Conservation (phyloP, 352 stramenopile species). For the Pilasporangium apinafurcum region DNA sequence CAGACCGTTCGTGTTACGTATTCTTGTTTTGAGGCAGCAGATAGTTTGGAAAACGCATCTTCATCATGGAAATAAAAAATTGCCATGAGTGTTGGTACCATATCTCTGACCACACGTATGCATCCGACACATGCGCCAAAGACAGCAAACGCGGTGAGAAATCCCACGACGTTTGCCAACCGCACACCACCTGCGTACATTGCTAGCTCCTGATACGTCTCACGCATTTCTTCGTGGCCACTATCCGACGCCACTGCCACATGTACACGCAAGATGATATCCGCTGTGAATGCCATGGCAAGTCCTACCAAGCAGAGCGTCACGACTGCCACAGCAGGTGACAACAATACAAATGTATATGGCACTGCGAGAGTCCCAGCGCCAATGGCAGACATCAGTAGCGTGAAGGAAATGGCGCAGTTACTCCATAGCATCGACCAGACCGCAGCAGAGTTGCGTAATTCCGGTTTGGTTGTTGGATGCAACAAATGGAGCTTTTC, state of each 20-base stretch:
- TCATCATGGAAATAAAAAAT: conserved; percentile 18
- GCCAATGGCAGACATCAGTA: conserved; percentile 57
- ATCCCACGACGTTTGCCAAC: conserved; percentile 43
- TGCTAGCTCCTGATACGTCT: conserved; percentile 66
- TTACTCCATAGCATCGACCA: conserved; percentile 1
- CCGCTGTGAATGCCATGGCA: conserved; percentile 69
- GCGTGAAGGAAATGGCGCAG: conserved; percentile 19
- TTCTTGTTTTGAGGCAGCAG: conserved; percentile 21
- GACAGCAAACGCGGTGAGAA: conserved; percentile 60
- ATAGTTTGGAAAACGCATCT: conserved; percentile 11
- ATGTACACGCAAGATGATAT: conserved; percentile 56
- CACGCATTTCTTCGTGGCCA: conserved; percentile 25
- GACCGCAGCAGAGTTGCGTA: conserved; percentile 15
- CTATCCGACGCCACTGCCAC: conserved; percentile 30
- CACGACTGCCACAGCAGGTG: conserved; percentile 29
- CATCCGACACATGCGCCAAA: conserved; percentile 76
- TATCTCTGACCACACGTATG: conserved; percentile 63
- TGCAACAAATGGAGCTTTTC: conserved; percentile 10
- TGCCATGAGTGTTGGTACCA: conserved; percentile 51
- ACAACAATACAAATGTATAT: conserved; percentile 59
- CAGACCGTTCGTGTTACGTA: conserved; percentile 36
- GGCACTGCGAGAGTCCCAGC: conserved; percentile 49
- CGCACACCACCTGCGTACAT: conserved; percentile 40
- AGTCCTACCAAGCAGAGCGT: conserved; percentile 39
- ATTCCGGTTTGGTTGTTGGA: conserved; percentile 4